Evolutionary conservation across 2,329 filamentous ascomycete species (phyloP), one percentile per base, ranked within the genome.

Genomic region (Juglanconis juglandina): DNA sequence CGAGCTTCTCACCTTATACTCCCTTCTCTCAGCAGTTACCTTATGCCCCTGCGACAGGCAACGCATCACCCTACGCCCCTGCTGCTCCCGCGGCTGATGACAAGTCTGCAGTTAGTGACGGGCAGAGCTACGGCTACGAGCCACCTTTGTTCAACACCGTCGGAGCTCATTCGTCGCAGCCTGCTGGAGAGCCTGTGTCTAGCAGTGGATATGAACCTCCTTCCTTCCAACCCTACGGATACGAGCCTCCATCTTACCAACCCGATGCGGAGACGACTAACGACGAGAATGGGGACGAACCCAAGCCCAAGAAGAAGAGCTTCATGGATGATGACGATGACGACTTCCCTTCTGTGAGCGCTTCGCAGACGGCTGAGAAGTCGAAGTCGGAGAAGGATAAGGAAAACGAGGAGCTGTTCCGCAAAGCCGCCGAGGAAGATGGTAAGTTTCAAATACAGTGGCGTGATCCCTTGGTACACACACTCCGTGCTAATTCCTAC

Each of bases 301-400:
- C 82, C 6, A 88, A 84, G 66, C 79, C 82, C 0, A 90, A 90
- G 75, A 91, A 90, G 76, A 92, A 90, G 72, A 86, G 84, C 30
- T 87, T 92, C 68, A 90, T 95, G 83, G 88, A 94, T 68, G 89
- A 94, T 65, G 90, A 94, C 11, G 90, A 91, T 32, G 87, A 88
- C 64, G 85, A 90, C 61, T 81, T 90, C 48, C 78, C 85, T 37
- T 76, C 77, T 6, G 64, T 77, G 48, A 78, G 72, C 47, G 62
- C 65, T 9, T 55, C 66, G 13, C 83, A 81, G 48, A 77, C 83
- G 2, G 76, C 78, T 64, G 82, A 79, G 34, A 88, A 89, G 71
- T 82, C 75, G 2, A 87, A 88, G 71, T 77, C 82, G 44, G 87
- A 89, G 11, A 88, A 86, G 68, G 91, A 96, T 68, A 83, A 85